Evolutionary conservation across 2,329 filamentous ascomycete genomes (phyloP).

Genomic region (Dactylellina parvicollis): DNA sequence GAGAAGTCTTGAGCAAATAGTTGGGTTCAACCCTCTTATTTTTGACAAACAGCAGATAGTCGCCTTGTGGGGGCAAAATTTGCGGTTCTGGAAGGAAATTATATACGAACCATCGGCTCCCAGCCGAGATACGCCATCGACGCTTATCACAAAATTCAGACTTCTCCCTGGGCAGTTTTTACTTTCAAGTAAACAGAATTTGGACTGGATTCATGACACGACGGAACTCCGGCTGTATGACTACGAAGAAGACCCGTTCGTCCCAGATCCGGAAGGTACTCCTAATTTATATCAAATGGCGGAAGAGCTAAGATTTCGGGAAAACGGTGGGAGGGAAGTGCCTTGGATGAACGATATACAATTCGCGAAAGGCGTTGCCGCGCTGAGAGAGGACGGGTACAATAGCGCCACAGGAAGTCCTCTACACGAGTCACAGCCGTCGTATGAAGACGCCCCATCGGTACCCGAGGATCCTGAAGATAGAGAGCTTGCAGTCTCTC

Average conservation of each 20-base stretch:
- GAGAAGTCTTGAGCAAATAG: not conserved
- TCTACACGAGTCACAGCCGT: not conserved
- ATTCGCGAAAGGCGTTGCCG: not conserved
- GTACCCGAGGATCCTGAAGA: not conserved
- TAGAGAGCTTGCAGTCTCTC: not conserved
- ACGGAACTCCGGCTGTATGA: not conserved
- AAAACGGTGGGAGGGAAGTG: not conserved
- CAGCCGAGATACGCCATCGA: not conserved
- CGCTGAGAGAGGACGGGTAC: not conserved
- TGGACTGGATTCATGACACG: not conserved
- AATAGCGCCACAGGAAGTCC: not conserved
- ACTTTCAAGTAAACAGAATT: not conserved
- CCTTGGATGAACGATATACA: conserved; percentile 15
- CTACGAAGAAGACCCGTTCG: conserved; percentile 1
- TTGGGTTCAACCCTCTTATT: conserved; percentile 12
- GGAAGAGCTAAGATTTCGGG: not conserved
- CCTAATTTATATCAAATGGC: not conserved
- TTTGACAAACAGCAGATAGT: conserved; percentile 21
- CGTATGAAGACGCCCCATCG: conserved; percentile 1
- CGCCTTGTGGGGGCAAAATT: not conserved
- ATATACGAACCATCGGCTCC: not conserved
- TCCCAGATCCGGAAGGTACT: not conserved
- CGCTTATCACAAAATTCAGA: conserved; percentile 2
- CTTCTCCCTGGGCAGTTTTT: not conserved
- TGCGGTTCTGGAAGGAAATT: conserved; percentile 27